Evolutionary conservation across 2,329 filamentous ascomycete species (phyloP).

Genomic region (Aspergillus tanneri): DNA sequence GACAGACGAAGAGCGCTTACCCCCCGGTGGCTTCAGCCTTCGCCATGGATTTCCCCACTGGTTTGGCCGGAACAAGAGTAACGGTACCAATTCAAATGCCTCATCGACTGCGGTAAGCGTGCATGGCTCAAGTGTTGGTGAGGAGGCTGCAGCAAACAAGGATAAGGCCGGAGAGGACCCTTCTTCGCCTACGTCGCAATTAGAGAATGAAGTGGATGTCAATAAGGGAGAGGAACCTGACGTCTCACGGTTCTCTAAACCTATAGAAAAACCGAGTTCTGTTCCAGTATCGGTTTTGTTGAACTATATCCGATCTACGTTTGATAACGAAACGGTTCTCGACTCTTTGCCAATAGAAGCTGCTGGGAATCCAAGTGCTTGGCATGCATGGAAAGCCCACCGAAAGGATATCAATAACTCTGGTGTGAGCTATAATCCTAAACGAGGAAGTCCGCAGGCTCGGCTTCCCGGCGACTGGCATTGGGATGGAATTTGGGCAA

Average conservation of each 20-base stretch:
- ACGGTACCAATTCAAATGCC: slow-evolving; percentile 33
- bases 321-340: slow-evolving; percentile 73
- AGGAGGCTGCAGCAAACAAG: neutral
- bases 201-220: slow-evolving; percentile 2
- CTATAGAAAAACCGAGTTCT: slow-evolving; percentile 27
- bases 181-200: slow-evolving; percentile 7
- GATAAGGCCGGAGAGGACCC: slow-evolving; percentile 2
- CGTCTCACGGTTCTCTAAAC: slow-evolving; percentile 14
- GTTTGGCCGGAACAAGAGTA: slow-evolving; percentile 66
- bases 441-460: slow-evolving; percentile 46
- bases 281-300: slow-evolving; percentile 67
- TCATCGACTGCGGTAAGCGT: slow-evolving; percentile 47
- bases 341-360: slow-evolving; percentile 77
- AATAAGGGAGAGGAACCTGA: slow-evolving; percentile 4
- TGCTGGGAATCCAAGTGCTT: slow-evolving; percentile 86
- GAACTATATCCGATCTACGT: slow-evolving; percentile 76
- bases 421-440: slow-evolving; percentile 28
- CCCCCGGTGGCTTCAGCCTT: slow-evolving; percentile 86
- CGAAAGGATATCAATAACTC: slow-evolving; percentile 44
- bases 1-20: slow-evolving; percentile 76
- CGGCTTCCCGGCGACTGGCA: slow-evolving; percentile 84
- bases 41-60: slow-evolving; percentile 87
- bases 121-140: slow-evolving; percentile 29
- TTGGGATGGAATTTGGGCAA: slow-evolving; percentile 96
- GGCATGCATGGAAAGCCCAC: slow-evolving; percentile 86